A percentile compares a stretch with the other conserved stretches of the same genome.
phyloP scores from a whole-genome alignment of 73 alveolate genomes.

The Tetrahymena thermophila region DNA sequence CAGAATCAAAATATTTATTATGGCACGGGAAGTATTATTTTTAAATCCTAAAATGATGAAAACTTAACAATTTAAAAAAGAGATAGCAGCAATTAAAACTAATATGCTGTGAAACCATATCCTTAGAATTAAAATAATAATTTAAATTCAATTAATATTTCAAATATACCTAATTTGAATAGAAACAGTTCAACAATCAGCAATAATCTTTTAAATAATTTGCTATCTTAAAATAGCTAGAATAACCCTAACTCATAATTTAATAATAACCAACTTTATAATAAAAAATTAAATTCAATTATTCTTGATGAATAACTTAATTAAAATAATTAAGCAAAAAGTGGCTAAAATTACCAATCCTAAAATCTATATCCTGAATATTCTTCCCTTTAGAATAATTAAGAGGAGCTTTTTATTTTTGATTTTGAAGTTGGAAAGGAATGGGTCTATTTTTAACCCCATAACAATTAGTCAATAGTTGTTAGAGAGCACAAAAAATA shows the following conservation, averaged over 20 bases:
- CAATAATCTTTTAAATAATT: not conserved
- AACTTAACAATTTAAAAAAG: not conserved
- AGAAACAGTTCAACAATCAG: not conserved
- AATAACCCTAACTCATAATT: not conserved
- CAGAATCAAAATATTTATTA: no score
- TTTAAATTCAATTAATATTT: not conserved
- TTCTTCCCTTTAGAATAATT: not conserved
- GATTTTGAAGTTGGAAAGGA: not conserved
- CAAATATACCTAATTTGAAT: not conserved
- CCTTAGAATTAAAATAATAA: not conserved
- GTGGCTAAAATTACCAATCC: not conserved
- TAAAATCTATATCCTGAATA: not conserved
- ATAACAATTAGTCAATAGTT: not conserved
- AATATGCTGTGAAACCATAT: not conserved
- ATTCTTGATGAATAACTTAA: not conserved
- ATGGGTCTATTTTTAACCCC: not conserved
- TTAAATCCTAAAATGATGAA: not conserved
- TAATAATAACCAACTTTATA: no score
- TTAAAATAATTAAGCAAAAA: no score
- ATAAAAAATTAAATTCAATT: not conserved
- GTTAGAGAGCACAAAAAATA: not conserved
- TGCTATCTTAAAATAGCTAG: not conserved
- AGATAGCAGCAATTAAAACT: not conserved
- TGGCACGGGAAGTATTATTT: not conserved
- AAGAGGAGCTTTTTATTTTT: not conserved